Conservation (phyloP, 352 stramenopile species). For the Pythium utonaiense region DNA sequence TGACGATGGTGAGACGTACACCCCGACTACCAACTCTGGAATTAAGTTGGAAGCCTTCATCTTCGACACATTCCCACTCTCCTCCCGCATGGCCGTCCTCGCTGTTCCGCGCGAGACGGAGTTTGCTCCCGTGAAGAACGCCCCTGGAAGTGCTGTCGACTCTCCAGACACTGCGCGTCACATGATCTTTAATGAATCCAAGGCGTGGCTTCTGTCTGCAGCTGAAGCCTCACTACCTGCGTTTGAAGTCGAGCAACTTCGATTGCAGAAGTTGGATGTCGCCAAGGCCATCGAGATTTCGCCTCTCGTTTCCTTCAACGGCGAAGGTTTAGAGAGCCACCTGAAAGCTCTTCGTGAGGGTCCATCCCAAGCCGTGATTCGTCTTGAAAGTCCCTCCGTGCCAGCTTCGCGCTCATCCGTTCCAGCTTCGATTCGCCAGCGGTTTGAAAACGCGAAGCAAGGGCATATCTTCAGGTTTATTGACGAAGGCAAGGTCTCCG, state of each 20-base stretch:
- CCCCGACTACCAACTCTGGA: slow-evolving; percentile 86
- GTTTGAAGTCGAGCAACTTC: slow-evolving; percentile 29
- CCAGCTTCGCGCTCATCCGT: slow-evolving; percentile 28
- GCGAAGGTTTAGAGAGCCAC: slow-evolving; percentile 61
- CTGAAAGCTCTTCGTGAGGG: slow-evolving; percentile 29
- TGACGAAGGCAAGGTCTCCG: slow-evolving; percentile 30
- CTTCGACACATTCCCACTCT: slow-evolving; percentile 98
- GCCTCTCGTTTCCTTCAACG: slow-evolving; percentile 83
- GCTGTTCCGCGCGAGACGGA: slow-evolving; percentile 91
- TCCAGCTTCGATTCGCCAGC: slow-evolving; percentile 32
- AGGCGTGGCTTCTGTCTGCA: slow-evolving; percentile 54
- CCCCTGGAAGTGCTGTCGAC: slow-evolving; percentile 62
- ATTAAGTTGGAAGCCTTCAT: slow-evolving; percentile 99
- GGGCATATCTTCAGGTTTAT: slow-evolving; percentile 47
- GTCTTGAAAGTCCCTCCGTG: slow-evolving; percentile 30
- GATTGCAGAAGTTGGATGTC: slow-evolving; percentile 32
- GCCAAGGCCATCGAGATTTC: slow-evolving; percentile 70
- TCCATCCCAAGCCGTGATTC: slow-evolving; percentile 29
- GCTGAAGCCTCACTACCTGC: slow-evolving; percentile 32
- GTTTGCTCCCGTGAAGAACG: slow-evolving; percentile 93
- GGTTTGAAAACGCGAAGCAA: slow-evolving; percentile 36
- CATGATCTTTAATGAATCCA: slow-evolving; percentile 66
- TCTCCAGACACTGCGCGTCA: slow-evolving; percentile 82
- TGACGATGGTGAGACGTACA: slow-evolving; percentile 71
- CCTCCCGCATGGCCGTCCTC: slow-evolving; percentile 91